These are phyloP conservation scores for Hypoxylon sp. DNA, from an alignment of 2,329 filamentous ascomycete species.

Conservation along the genomic window DNA sequence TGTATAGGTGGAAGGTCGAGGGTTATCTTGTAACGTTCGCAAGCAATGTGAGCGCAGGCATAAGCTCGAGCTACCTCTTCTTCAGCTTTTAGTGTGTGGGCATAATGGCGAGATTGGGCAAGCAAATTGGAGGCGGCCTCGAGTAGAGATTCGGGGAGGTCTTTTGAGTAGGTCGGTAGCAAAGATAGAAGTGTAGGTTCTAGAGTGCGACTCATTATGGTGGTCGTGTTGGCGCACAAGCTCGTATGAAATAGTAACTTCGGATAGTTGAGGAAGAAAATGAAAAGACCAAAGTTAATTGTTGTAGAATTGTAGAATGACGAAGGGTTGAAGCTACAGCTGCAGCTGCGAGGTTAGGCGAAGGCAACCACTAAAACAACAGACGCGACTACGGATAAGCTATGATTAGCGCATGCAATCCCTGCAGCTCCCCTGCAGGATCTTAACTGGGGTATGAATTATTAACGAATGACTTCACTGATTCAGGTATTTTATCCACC, in stretches of 20 bases:
- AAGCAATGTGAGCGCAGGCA: slow-evolving; percentile 88
- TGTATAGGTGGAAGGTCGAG: slow-evolving; percentile 81
- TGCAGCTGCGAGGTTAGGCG: slow-evolving; percentile 9
- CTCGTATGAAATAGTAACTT: no score
- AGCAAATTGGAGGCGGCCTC: slow-evolving; percentile 77
- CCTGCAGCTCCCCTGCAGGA: slow-evolving; percentile 29
- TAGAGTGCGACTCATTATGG: slow-evolving; percentile 74
- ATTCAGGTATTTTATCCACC: slow-evolving; percentile 12
- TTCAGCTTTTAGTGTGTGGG: slow-evolving; percentile 79
- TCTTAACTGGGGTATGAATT: slow-evolving; percentile 15
- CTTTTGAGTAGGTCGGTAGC: slow-evolving; percentile 74
- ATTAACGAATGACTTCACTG: slow-evolving; percentile 18
- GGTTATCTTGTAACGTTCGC: slow-evolving; percentile 79
- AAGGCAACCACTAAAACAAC: slow-evolving; percentile 13
- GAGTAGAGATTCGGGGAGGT: slow-evolving; percentile 73
- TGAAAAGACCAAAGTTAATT: no score
- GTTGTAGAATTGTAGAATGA: no score
- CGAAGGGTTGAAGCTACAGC: slow-evolving; percentile 4
- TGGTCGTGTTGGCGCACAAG: background rate
- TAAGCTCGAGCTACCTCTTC: slow-evolving; percentile 89
- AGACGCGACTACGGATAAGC: slow-evolving; percentile 11
- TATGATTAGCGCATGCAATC: slow-evolving; percentile 23
- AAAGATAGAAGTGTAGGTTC: slow-evolving; percentile 78
- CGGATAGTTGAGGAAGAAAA: no score
- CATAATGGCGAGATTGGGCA: slow-evolving; percentile 80